Conservation (phyloP, 305 asterid genomes). For the Withania somnifera region DNA sequence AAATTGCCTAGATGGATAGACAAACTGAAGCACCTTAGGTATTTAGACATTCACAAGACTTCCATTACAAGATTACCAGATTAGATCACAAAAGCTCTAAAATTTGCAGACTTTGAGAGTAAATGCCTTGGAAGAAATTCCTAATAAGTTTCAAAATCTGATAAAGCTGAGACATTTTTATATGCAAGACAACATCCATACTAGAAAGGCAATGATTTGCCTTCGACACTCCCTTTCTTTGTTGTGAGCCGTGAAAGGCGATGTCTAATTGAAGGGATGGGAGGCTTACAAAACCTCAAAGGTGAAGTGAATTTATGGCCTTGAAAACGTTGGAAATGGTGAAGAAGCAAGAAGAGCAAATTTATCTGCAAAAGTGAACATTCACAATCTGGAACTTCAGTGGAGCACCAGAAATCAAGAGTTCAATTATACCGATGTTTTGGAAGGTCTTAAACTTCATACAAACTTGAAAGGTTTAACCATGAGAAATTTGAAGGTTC, state of each 20-base stretch:
- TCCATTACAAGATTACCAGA: background rate
- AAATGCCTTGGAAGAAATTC: background rate
- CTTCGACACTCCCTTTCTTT: background rate
- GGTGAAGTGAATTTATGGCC: background rate
- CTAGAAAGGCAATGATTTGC: background rate
- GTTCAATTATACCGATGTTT: background rate
- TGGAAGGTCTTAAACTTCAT: background rate
- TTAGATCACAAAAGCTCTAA: background rate
- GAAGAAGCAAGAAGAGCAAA: background rate
- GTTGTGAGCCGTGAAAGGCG: background rate
- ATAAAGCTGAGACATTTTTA: slow-evolving; percentile 3
- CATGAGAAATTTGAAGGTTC: too few relatives aligned
- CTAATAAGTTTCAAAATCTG: background rate
- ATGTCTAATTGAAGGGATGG: background rate
- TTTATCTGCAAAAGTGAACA: background rate
- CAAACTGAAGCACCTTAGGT: background rate
- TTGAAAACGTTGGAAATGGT: background rate
- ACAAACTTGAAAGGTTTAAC: background rate
- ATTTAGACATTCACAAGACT: background rate
- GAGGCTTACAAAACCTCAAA: background rate
- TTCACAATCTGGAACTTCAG: background rate
- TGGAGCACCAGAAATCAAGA: background rate
- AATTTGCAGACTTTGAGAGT: slow-evolving; percentile 11
- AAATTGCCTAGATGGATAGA: background rate
- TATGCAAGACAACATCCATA: background rate